A percentile compares a stretch with the other conserved stretches of the same genome.
phyloP scores from a whole-genome alignment of 352 stramenopile genomes.

The Pythium rhizo-oryzae region DNA sequence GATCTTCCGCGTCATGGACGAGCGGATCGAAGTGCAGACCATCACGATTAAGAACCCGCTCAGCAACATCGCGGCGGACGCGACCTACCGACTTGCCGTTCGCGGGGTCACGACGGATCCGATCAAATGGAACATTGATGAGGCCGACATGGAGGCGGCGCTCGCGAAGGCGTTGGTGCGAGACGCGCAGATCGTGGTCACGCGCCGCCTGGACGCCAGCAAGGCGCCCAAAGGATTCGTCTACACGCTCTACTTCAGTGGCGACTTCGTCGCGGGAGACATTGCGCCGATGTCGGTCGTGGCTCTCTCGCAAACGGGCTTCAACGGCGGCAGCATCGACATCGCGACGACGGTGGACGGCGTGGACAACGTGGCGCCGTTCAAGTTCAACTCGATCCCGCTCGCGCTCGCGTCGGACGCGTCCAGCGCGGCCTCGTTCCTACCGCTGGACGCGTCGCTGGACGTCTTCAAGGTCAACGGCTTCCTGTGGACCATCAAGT shows the following conservation, averaged over 20 bases:
- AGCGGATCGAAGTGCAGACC: conserved; percentile 73
- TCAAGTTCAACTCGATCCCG: conserved; percentile 52
- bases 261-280: conserved; percentile 42
- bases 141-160: conserved; percentile 43
- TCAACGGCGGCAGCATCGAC: conserved; percentile 38
- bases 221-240: conserved; percentile 59
- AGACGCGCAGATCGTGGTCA: conserved; percentile 53
- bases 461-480: conserved; percentile 80
- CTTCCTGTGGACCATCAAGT: conserved; percentile 82
- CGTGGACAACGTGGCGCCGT: conserved; percentile 30
- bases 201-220: conserved; percentile 41
- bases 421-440: conserved; percentile 34
- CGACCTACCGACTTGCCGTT: conserved; percentile 50
- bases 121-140: conserved; percentile 66
- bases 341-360: conserved; percentile 40
- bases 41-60: conserved; percentile 51
- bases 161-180: conserved; percentile 27
- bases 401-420: conserved; percentile 41
- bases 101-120: conserved; percentile 29
- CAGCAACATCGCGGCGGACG: conserved; percentile 36
- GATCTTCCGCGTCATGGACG: conserved; percentile 68
- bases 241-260: conserved; percentile 81
- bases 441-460: conserved; percentile 38
- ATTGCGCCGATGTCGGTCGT: conserved; percentile 31
- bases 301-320: conserved; percentile 21